Base-by-base conservation (phyloP, 83 land plant genomes). In the Picea abies region DNA sequence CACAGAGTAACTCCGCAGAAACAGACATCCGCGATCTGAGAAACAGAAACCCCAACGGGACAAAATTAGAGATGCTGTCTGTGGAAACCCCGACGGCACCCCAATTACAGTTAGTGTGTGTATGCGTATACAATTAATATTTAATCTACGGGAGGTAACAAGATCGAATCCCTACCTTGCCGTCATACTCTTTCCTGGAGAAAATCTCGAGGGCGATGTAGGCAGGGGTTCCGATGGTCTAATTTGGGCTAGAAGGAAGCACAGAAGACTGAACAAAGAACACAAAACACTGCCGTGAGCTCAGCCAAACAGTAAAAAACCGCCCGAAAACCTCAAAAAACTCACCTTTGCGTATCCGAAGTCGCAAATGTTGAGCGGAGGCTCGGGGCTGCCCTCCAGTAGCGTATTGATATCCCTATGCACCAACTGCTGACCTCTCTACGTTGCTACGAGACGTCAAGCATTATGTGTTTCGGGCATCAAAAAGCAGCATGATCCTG, bases 301-400 rank as follows among this genome's bases (percentile, higher is more conserved):
- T 35, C 11, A 70, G 17, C 29, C 12, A 35, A 20, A 14, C 15
- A 70, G 4, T 23, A 7, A 72, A 23, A 9, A 61, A 39, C 3
- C 3, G 64, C 37, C 61, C 37, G 19, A 68, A 35, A 67, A 80
- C 41, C 41, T 64, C 67, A 19, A 37, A 83, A 49, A 60, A 2
- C 4, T 65, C 12, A 93, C 95, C 94, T 93, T 93, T 5, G 95
- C 91, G 82, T 93, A 93, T 25, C 95, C 95, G 66, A 93, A 93
- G 71, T 93, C 95, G 68, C 95, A 93, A 20, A 93, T 93, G 66
- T 93, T 93, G 71, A 93, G 77, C 22, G 92, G 91, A 0, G 95
- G 94, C 0, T 90, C 95, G 67, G 90, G 89, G 78, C 94, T 91
- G 25, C 93, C 29, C 29, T 29, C 29, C 29, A 0, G 29, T 29